phyloP scores from a whole-genome alignment of 2,329 filamentous ascomycete genomes.

The Trichoderma asperellum region DNA sequence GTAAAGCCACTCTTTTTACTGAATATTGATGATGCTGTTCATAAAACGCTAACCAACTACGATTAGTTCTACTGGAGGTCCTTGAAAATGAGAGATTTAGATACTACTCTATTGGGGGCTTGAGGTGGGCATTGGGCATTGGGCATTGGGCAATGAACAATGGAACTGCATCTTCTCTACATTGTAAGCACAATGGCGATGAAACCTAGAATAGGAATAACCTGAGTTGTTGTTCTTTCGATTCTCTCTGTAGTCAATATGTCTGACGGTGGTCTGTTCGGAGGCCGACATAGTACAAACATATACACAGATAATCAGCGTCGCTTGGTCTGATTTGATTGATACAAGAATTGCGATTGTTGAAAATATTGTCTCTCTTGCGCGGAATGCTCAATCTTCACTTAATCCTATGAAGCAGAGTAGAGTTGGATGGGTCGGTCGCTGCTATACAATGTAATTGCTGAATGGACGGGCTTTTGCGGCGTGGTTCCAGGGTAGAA shows the following conservation, averaged over 20 bases:
- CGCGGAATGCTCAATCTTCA: neutral
- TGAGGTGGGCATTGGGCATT: too few species aligned
- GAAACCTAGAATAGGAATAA: neutral
- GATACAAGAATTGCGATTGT: neutral
- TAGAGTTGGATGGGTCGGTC: neutral
- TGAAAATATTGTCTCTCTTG: neutral
- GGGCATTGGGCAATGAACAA: neutral
- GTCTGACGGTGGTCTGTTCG: neutral
- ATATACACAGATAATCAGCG: neutral
- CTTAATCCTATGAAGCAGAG: neutral
- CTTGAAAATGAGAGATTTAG: neutral
- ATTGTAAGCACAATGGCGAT: neutral
- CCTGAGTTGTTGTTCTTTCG: neutral
- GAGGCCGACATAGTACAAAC: neutral
- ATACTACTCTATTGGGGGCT: neutral
- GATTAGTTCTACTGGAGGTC: neutral
- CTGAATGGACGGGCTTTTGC: neutral
- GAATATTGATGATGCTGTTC: neutral
- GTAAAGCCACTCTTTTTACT: neutral
- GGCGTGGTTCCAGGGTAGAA: neutral
- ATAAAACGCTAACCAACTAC: neutral
- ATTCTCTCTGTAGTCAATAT: neutral
- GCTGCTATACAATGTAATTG: neutral
- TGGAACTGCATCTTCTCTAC: neutral
- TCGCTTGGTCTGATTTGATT: neutral